A percentile compares a stretch with the other conserved stretches of the same genome.
Conservation (phyloP, 2,329 filamentous ascomycete species). For the Aspergillus alliaceus region DNA sequence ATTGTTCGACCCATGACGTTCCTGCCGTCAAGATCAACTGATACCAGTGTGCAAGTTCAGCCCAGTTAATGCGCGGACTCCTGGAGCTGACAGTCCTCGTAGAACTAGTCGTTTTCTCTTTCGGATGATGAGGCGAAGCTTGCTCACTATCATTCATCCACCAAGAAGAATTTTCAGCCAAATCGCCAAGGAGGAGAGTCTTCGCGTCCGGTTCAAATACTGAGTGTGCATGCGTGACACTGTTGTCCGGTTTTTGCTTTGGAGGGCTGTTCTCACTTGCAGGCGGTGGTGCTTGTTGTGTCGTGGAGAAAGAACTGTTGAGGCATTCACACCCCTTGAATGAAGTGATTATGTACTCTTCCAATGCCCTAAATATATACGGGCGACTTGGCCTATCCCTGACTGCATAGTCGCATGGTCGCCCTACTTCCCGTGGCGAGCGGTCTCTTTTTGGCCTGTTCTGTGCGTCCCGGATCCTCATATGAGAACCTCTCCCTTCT, state of each 20-base stretch:
- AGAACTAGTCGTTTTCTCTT: conserved; percentile 32
- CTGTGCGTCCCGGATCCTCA: conserved; percentile 28
- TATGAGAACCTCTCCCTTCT: conserved; percentile 20
- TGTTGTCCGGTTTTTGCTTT: conserved; percentile 29
- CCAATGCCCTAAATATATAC: conserved; percentile 70
- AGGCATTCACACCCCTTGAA: conserved; percentile 70
- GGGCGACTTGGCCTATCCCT: conserved; percentile 42
- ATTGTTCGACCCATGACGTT: conserved; percentile 62
- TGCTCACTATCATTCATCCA: conserved; percentile 65
- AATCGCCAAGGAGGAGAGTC: conserved; percentile 69
- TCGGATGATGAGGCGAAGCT: conserved; percentile 33
- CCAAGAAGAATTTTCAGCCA: conserved; percentile 80
- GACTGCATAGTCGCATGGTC: conserved; percentile 21
- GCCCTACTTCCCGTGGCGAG: conserved; percentile 17
- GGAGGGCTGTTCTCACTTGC: conserved; percentile 47
- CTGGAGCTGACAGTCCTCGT: conserved; percentile 52
- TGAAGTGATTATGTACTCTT: conserved; percentile 71
- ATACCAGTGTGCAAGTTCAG: conserved; percentile 72
- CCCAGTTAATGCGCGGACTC: conserved; percentile 75
- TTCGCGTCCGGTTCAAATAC: conserved; percentile 71
- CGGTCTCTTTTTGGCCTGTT: conserved; percentile 21
- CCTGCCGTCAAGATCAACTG: conserved; percentile 67
- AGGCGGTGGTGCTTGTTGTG: conserved; percentile 45
- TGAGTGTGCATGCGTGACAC: conserved; percentile 37
- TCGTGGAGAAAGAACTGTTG: conserved; percentile 72